Conservation (phyloP, 768 basidiomycete species). For the Naematelia aurantialba region DNA sequence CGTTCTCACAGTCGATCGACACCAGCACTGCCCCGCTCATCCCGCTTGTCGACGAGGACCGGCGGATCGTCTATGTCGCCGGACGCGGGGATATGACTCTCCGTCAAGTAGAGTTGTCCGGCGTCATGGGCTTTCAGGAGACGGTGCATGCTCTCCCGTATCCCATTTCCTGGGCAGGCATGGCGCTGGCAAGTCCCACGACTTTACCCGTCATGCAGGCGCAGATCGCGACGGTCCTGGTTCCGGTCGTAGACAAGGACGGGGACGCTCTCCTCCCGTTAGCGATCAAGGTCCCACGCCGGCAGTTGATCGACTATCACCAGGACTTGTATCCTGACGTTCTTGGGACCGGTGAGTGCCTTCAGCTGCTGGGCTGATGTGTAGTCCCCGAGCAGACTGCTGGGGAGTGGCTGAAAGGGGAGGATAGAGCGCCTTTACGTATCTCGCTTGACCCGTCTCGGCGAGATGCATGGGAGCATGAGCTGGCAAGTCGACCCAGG, state of each 20-base stretch:
- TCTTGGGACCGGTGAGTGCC: conserved; percentile 21
- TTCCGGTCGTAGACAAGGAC: conserved; percentile 43
- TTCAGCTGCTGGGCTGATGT: neutral
- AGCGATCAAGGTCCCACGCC: conserved; percentile 44
- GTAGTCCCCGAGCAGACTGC: conserved; percentile 30
- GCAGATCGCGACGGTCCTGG: conserved; percentile 44
- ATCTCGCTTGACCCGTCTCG: conserved; percentile 33
- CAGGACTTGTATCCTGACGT: conserved; percentile 48
- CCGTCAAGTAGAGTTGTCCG: conserved; percentile 46
- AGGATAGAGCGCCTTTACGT: conserved; percentile 20
- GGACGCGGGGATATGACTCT: conserved; percentile 50
- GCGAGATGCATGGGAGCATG: conserved; percentile 25
- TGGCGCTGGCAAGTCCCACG: conserved; percentile 33
- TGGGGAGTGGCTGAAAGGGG: conserved; percentile 25
- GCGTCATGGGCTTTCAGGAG: conserved; percentile 40
- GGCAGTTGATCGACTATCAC: conserved; percentile 51
- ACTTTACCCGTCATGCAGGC: conserved; percentile 49
- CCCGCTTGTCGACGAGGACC: conserved; percentile 44
- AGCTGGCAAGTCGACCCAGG: conserved; percentile 2
- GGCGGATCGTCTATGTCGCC: conserved; percentile 47
- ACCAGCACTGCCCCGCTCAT: conserved; percentile 43
- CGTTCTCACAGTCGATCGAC: conserved; percentile 41
- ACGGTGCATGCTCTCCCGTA: conserved; percentile 35
- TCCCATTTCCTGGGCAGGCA: conserved; percentile 32
- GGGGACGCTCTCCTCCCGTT: conserved; percentile 48